Evolutionary conservation across 2,329 filamentous ascomycete species (phyloP).

Genomic region (Sarocladium brachiariae): DNA sequence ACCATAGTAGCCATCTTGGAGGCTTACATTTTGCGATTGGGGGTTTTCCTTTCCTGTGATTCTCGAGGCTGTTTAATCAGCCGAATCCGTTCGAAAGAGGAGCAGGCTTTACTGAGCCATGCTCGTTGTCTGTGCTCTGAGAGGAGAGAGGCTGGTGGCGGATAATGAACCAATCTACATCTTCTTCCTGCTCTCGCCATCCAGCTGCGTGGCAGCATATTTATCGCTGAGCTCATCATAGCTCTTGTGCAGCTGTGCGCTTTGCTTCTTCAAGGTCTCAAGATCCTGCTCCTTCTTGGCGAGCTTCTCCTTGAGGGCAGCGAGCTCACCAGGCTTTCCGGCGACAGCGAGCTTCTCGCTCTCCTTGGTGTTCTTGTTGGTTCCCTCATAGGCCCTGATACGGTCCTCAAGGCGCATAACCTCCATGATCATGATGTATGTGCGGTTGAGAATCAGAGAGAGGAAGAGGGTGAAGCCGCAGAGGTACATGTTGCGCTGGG

Average conservation of each 20-base stretch:
- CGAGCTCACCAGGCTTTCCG: constrained; percentile 71
- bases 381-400: constrained; percentile 69
- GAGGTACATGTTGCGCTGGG: constrained; percentile 99
- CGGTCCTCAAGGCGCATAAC: constrained; percentile 87
- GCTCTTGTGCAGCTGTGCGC: constrained; percentile 72
- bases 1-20: no score
- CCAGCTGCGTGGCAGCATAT: constrained; percentile 53
- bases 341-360: constrained; percentile 64
- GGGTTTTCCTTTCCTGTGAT: no score
- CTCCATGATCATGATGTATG: constrained; percentile 95
- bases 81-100: no score
- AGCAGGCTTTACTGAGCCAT: no score
- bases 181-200: constrained; percentile 51
- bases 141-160: no score
- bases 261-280: constrained; percentile 87
- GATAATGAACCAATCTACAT: constrained; percentile 35
- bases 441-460: constrained; percentile 96
- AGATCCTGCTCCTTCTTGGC: constrained; percentile 77
- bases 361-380: constrained; percentile 52
- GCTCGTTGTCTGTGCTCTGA: no score
- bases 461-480: constrained; percentile 99
- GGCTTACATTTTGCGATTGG: no score
- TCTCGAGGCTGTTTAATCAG: no score
- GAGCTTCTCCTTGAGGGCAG: constrained; percentile 61
- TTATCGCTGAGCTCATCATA: constrained; percentile 83